Percentiles rank a stretch among this genome's conserved stretches.
Evolutionary conservation across 148 eudicot genomes (phyloP).

Genomic region (Cornus florida): DNA sequence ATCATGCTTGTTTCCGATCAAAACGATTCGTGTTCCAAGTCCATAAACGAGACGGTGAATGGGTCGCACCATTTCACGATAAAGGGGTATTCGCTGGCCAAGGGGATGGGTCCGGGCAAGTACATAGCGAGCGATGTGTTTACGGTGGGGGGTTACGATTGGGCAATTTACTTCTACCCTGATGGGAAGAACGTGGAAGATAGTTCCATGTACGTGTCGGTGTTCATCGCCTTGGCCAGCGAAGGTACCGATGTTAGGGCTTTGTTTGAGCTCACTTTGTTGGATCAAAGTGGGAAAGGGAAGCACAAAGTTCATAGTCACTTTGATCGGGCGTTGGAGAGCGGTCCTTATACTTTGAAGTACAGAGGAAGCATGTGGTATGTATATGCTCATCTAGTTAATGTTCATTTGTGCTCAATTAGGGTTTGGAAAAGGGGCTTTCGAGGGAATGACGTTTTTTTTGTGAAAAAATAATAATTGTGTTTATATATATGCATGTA

Average conservation of each 20-base stretch:
- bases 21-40: slow-evolving; percentile 51
- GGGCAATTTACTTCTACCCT: slow-evolving; percentile 94
- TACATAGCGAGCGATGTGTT: slow-evolving; percentile 73
- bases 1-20: slow-evolving; percentile 30
- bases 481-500: background rate
- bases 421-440: background rate
- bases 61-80: slow-evolving; percentile 81
- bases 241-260: slow-evolving; percentile 97
- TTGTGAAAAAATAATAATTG: too few species aligned
- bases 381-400: background rate
- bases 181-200: slow-evolving; percentile 93
- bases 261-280: slow-evolving; percentile 73
- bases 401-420: background rate
- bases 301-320: slow-evolving; percentile 91
- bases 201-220: slow-evolving; percentile 66
- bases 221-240: slow-evolving; percentile 80
- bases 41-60: slow-evolving; percentile 71
- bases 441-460: background rate
- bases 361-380: slow-evolving; percentile 98
- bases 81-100: slow-evolving; percentile 80
- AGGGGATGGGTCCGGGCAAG: slow-evolving; percentile 84
- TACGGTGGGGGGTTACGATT: slow-evolving; percentile 80
- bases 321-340: slow-evolving; percentile 79
- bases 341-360: slow-evolving; percentile 87
- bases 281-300: slow-evolving; percentile 73